Evolutionary conservation across 2,329 filamentous ascomycete species (phyloP).

Genomic region (Colletotrichum sp.): DNA sequence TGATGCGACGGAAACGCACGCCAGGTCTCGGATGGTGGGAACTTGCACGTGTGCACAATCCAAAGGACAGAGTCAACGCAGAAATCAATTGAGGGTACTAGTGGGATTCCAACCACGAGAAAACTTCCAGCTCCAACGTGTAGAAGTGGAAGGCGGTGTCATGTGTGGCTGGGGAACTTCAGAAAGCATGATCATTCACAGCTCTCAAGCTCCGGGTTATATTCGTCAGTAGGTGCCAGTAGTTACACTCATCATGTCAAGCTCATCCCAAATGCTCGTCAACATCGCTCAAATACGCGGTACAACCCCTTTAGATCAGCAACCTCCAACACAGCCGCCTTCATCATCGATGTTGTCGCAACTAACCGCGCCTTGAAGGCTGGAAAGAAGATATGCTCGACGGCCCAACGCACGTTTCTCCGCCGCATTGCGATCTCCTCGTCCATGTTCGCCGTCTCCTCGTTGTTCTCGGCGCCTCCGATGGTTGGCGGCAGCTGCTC

Average conservation of each 20-base stretch:
- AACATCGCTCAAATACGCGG: slow-evolving; percentile 93
- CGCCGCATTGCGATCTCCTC: slow-evolving; percentile 64
- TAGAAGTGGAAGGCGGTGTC: neutral
- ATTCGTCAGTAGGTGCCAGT: neutral
- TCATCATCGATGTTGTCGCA: slow-evolving; percentile 78
- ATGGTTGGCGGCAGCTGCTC: slow-evolving; percentile 73
- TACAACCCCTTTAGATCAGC: slow-evolving; percentile 94
- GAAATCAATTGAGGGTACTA: neutral
- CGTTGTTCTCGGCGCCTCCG: slow-evolving; percentile 30
- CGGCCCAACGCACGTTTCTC: slow-evolving; percentile 71
- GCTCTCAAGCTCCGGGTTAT: neutral
- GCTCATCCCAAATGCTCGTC: slow-evolving; percentile 28
- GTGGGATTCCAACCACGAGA: neutral
- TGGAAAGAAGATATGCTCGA: slow-evolving; percentile 91
- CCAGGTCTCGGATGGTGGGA: too few species aligned
- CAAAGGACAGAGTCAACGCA: neutral
- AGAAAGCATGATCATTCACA: neutral
- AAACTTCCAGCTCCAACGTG: neutral
- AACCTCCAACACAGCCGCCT: slow-evolving; percentile 79
- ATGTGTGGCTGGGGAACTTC: neutral
- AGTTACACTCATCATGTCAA: neutral
- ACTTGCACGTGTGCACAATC: neutral
- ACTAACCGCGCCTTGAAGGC: slow-evolving; percentile 84
- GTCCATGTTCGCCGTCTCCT: slow-evolving; percentile 38
- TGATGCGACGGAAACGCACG: too few species aligned